These are phyloP conservation scores for Parastagonospora nodorum DNA, from an alignment of 2,329 filamentous ascomycete species.

Conservation along the genomic window DNA sequence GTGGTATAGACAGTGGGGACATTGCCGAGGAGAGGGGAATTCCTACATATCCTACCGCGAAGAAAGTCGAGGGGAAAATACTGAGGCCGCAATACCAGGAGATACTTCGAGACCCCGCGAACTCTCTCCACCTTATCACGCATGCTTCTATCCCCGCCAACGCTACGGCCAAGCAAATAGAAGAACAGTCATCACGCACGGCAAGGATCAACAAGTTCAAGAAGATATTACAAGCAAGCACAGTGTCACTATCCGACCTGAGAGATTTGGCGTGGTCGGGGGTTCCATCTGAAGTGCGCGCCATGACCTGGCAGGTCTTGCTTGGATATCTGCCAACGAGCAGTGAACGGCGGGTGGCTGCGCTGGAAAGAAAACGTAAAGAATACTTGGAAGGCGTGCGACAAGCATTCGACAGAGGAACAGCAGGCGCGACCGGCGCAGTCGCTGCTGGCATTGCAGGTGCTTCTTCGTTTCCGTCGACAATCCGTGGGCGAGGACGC, in stretches of 20 bases:
- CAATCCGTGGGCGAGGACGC: constrained; percentile 66
- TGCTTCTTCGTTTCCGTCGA: constrained; percentile 46
- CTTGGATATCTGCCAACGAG: constrained; percentile 97
- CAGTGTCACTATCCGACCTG: constrained; percentile 82
- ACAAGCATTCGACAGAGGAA: constrained; percentile 65
- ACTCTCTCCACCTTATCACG: constrained; percentile 91
- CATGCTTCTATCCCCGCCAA: constrained; percentile 76
- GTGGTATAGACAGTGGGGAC: constrained; percentile 82
- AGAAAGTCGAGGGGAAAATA: constrained; percentile 93
- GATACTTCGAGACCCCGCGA: constrained; percentile 82
- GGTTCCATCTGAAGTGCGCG: constrained; percentile 89
- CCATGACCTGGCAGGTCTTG: constrained; percentile 98
- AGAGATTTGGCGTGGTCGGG: constrained; percentile 91
- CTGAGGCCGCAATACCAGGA: constrained; percentile 97
- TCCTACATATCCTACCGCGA: constrained; percentile 82
- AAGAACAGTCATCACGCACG: constrained; percentile 84
- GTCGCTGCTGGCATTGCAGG: constrained; percentile 61
- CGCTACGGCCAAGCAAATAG: constrained; percentile 80
- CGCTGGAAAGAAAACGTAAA: constrained; percentile 90
- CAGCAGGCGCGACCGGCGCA: constrained; percentile 43
- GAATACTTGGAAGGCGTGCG: constrained; percentile 93
- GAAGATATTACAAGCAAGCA: constrained; percentile 87
- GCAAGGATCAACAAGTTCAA: constrained; percentile 99
- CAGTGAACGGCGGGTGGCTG: constrained; percentile 86
- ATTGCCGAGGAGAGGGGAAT: constrained; percentile 89